Conservation (phyloP, 2,329 filamentous ascomycete genomes). For the Microsporum canis region DNA sequence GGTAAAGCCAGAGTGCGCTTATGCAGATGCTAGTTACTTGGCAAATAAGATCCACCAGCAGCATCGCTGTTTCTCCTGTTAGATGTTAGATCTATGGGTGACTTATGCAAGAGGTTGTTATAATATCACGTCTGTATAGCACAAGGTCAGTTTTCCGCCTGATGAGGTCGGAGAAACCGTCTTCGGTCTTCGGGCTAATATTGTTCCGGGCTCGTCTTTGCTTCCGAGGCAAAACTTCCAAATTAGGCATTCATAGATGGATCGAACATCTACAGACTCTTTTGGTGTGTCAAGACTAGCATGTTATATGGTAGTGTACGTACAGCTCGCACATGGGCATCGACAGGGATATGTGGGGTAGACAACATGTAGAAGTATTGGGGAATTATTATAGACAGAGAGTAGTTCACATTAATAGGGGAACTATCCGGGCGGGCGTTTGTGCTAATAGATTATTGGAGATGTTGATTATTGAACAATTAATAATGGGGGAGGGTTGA, state of each 20-base stretch:
- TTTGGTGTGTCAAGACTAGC: background rate
- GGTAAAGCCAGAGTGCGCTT: background rate
- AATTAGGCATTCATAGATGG: background rate
- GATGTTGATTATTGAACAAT: background rate
- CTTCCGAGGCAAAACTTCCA: background rate
- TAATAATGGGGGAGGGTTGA: background rate
- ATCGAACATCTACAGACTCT: background rate
- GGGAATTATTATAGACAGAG: background rate
- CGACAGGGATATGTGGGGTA: background rate
- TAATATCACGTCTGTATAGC: slow-evolving; percentile 1
- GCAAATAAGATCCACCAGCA: background rate
- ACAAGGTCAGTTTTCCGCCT: background rate
- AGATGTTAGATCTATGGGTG: background rate
- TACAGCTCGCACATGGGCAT: background rate
- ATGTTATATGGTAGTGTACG: background rate
- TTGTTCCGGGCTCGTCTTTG: background rate
- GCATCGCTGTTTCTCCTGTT: background rate
- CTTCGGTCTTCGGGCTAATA: background rate
- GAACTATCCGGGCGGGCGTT: background rate
- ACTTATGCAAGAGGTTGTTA: background rate
- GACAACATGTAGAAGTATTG: background rate
- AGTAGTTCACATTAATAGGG: background rate
- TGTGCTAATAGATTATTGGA: background rate
- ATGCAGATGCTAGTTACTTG: background rate
- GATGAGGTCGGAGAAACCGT: background rate